Percentiles rank a stretch among this genome's conserved stretches.
Conservation (phyloP, 305 asterid species). For the Ajuga reptans region DNA sequence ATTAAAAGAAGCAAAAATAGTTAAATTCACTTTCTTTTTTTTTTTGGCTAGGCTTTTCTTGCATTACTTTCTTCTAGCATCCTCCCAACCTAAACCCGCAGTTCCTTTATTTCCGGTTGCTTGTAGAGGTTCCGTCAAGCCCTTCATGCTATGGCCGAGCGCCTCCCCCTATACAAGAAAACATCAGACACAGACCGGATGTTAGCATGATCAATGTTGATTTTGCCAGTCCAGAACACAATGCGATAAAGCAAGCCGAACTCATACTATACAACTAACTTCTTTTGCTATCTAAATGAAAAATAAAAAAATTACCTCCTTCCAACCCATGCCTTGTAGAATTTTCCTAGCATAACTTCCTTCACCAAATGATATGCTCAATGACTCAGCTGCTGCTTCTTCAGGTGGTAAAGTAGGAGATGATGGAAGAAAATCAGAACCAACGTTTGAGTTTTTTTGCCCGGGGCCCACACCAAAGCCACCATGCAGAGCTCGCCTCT, state of each 20-base stretch:
- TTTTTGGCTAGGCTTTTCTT: no score
- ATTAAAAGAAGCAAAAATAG: no score
- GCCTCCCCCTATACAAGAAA: slow-evolving; percentile 61
- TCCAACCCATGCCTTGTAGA: slow-evolving; percentile 92
- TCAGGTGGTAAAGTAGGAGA: slow-evolving; percentile 42
- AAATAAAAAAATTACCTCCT: slow-evolving; percentile 49
- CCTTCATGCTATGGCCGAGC: slow-evolving; percentile 60
- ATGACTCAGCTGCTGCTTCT: slow-evolving; percentile 68
- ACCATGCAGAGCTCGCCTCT: slow-evolving; percentile 83
- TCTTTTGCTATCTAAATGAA: background rate
- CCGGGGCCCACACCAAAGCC: slow-evolving; percentile 92
- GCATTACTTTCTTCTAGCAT: slow-evolving; percentile 38
- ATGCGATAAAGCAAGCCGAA: no score
- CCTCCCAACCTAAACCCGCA: slow-evolving; percentile 84
- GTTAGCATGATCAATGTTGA: no score
- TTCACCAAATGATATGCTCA: slow-evolving; percentile 63
- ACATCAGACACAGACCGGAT: background rate
- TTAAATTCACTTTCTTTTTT: no score
- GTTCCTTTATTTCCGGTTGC: slow-evolving; percentile 78
- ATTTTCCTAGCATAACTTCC: slow-evolving; percentile 83
- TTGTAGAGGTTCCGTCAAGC: slow-evolving; percentile 66
- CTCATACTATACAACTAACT: background rate
- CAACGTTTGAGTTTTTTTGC: slow-evolving; percentile 41
- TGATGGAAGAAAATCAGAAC: slow-evolving; percentile 35
- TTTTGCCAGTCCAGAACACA: background rate